A percentile compares a stretch with the other conserved stretches of the same genome.
phyloP scores from a whole-genome alignment of 257 asterid genomes.

The Nicotiana attenuata region DNA sequence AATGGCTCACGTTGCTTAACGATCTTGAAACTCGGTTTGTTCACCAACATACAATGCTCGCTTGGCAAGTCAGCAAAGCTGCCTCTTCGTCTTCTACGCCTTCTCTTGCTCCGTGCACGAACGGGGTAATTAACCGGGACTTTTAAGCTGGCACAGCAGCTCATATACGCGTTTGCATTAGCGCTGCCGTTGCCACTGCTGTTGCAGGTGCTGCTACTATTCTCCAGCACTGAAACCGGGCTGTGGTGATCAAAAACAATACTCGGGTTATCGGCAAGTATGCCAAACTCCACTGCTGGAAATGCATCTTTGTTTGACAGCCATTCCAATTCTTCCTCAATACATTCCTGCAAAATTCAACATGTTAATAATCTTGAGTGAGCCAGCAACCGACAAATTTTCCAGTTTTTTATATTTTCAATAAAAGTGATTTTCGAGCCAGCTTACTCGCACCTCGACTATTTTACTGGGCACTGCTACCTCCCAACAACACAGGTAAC shows the following conservation, averaged over 20 bases:
- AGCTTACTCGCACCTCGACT: no score
- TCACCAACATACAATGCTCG: constrained; percentile 26
- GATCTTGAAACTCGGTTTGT: constrained; percentile 26
- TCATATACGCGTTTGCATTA: constrained; percentile 31
- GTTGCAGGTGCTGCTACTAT: constrained; percentile 43
- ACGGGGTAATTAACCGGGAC: constrained; percentile 55
- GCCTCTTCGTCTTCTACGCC: constrained; percentile 21
- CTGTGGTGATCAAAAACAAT: constrained; percentile 45
- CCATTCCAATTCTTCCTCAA: constrained; percentile 76
- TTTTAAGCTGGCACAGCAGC: constrained; percentile 48
- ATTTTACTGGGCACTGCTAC: no score
- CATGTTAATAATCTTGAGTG: background rate
- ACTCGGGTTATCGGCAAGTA: constrained; percentile 41
- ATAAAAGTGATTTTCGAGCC: no score
- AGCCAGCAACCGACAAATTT: background rate
- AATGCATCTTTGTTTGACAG: constrained; percentile 79
- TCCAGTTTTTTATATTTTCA: no score
- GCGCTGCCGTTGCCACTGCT: constrained; percentile 26
- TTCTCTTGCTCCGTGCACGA: constrained; percentile 55
- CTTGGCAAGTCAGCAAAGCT: constrained; percentile 25
- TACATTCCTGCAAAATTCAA: constrained; percentile 28
- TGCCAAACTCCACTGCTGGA: constrained; percentile 64
- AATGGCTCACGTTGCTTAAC: constrained; percentile 23
- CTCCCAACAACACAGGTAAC: no score
- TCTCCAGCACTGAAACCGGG: constrained; percentile 72